Evolutionary conservation across 139 green algal species (phyloP), one percentile per base, ranked within the genome.

Genomic region (Deuterostichococcus epilithicus): DNA sequence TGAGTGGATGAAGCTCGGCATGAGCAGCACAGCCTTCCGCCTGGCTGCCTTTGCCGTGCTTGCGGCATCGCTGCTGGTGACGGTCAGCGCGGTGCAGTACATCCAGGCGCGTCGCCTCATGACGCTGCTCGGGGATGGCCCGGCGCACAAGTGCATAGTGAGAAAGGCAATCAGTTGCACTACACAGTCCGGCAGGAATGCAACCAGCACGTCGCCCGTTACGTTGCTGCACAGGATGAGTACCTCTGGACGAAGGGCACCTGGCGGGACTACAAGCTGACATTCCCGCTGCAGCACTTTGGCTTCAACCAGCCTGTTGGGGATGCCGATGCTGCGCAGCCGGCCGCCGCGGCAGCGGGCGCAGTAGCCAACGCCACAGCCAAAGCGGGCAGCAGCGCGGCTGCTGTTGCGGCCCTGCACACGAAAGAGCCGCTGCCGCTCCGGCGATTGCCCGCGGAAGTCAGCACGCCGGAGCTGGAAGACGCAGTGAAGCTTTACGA

Each of bases 221-320:
- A n/a, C 18, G 52, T 20, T 63, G 52, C 52, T 28, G 52, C 52
- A n/a, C 45, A 69, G 30, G 63, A 69, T 69, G 63, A 69, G 32
- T 38, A 35, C 5, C n/a, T 69, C 5, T 69, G 63, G 63, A 69
- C 63, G 37, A 69, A 69, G 28, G 63, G 30, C 4, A 69, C 63
- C n/a, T 69, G 63, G 63, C 63, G 30, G 28, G 30, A 37, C 28
- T 69, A 37, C 63, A 69, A 69, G n/a, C 63, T 69, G 30, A 69
- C 3, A 20, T 69, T 69, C n/a, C 63, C 63, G 63, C 63, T 69
- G 63, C 63, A 38, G 28, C 63, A 35, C 5, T 37, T 35, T 28
- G n/a, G 63, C 59, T 32, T 10, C 59, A 6, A 8, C 59, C 63
- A 69, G 32, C 36, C 15, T 20, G 5, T 28, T 38, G 63, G 5